Evolutionary conservation across 768 basidiomycete genomes (phyloP), one percentile per base, ranked within the genome.

Genomic region (Fomitopsis serialis): DNA sequence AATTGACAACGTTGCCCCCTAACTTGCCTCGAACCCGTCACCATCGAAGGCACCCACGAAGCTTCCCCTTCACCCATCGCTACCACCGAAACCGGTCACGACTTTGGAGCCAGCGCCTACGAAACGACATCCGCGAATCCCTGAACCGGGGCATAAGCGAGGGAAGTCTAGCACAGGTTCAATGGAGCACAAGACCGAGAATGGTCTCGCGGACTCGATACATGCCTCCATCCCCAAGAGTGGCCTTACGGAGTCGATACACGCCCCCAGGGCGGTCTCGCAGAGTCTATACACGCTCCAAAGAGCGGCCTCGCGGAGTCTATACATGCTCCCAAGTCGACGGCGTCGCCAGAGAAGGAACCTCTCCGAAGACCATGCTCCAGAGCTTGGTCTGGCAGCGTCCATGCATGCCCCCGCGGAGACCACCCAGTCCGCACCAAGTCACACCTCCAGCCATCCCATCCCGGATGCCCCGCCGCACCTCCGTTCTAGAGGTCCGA

Each of bases 331-430:
- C 47, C 54, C 13, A 42, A 43, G 19, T 35, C 53, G 5, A 44
- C 37, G 23, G 44, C 36, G 25, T 24, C 54, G 25, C 37, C 56
- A 13, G 22, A n/a, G 45, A 24, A 17, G 32, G 15, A 15, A 54
- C 9, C 63, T 65, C 34, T 55, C 57, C 6, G 67, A 68, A 29
- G 68, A 69, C 37, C 59, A 57, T 53, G 54, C 57, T 5, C 54
- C 61, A 4, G 54, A 60, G 36, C 63, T 64, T 7, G 74, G 77
- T 47, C 69, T 79, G 17, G 32, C 66, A 37, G 76, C 78, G 42
- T 85, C 84, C 1, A 82, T 84, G 21, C 79, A 85, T 61, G 82
- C 83, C 1, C 77, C 78, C 42, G 63, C 70, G 53, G 65, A 68
- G 27, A 59, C 69, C 19, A 61, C 70, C 3, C 68, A 75, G 40